phyloP scores from a whole-genome alignment of 345 rosid genomes.

The Moricandia moricandioides region DNA sequence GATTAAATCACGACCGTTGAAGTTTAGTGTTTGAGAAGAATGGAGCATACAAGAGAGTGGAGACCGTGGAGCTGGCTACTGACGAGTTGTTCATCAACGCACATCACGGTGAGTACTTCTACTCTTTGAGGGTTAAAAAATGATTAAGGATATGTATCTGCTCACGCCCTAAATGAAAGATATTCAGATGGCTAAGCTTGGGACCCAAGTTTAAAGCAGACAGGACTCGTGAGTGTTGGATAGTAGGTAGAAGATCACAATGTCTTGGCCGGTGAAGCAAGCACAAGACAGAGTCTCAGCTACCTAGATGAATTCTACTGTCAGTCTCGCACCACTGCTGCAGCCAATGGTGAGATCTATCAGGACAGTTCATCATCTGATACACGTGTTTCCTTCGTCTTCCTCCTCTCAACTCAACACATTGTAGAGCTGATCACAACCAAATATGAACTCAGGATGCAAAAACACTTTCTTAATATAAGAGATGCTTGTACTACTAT shows the following conservation, averaged over 20 bases:
- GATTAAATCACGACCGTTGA: too few species aligned
- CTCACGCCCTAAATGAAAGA: slow-evolving; percentile 45
- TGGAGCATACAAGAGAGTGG: too few species aligned
- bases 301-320: slow-evolving; percentile 49
- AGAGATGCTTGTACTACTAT: too few species aligned
- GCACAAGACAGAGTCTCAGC: slow-evolving; percentile 50
- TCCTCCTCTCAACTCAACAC: slow-evolving; percentile 5
- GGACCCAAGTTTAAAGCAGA: slow-evolving; percentile 33
- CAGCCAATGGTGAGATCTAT: slow-evolving; percentile 43
- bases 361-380: slow-evolving; percentile 45
- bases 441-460: slow-evolving; percentile 1
- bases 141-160: slow-evolving; percentile 38
- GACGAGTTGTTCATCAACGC: slow-evolving; percentile 41
- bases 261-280: slow-evolving; percentile 54
- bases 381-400: slow-evolving; percentile 37
- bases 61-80: slow-evolving; percentile 37
- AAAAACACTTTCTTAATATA: neutral
- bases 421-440: neutral
- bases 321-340: slow-evolving; percentile 42
- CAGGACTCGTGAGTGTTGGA: slow-evolving; percentile 69
- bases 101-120: slow-evolving; percentile 45
- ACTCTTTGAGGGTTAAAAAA: slow-evolving; percentile 40
- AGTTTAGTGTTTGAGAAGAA: too few species aligned
- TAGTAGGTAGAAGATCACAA: slow-evolving; percentile 65
- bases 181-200: slow-evolving; percentile 30